phyloP scores from a whole-genome alignment of 2,329 filamentous ascomycete genomes.

The Thyridium curvatum region DNA sequence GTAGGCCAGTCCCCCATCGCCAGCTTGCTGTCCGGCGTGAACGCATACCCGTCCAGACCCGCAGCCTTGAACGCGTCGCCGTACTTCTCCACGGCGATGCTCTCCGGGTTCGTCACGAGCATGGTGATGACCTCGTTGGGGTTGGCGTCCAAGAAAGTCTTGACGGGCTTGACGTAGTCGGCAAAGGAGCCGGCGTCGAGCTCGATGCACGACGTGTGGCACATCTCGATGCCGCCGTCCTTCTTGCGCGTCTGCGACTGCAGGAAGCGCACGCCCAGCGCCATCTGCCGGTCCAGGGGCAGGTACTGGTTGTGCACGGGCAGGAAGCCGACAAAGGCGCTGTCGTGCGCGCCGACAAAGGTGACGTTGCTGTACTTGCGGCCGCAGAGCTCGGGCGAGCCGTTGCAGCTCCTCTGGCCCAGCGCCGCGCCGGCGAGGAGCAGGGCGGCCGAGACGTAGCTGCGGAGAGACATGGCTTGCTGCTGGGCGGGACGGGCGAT shows the following conservation, averaged over 20 bases:
- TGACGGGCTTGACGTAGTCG: conserved; percentile 49
- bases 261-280: conserved; percentile 57
- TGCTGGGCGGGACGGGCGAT: too few species aligned
- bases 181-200: conserved; percentile 53
- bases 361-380: conserved; percentile 53
- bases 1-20: conserved; percentile 60
- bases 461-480: too few species aligned
- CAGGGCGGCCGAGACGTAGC: neutral
- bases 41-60: conserved; percentile 52
- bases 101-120: conserved; percentile 56
- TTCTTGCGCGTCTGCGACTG: conserved; percentile 57
- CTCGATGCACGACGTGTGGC: conserved; percentile 57
- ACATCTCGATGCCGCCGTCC: conserved; percentile 47
- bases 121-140: conserved; percentile 56
- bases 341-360: conserved; percentile 60
- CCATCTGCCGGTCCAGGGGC: conserved; percentile 49
- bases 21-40: conserved; percentile 36
- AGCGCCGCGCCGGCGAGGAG: neutral
- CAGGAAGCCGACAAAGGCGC: conserved; percentile 52
- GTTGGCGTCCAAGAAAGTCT: conserved; percentile 53
- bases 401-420: conserved; percentile 42
- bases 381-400: conserved; percentile 46
- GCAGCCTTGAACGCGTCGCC: conserved; percentile 46
- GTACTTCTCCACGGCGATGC: conserved; percentile 48
- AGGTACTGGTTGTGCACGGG: conserved; percentile 55